These are phyloP conservation scores for Marsdenia floribunda DNA, from an alignment of 257 asterid genomes.

Conservation along the genomic window DNA sequence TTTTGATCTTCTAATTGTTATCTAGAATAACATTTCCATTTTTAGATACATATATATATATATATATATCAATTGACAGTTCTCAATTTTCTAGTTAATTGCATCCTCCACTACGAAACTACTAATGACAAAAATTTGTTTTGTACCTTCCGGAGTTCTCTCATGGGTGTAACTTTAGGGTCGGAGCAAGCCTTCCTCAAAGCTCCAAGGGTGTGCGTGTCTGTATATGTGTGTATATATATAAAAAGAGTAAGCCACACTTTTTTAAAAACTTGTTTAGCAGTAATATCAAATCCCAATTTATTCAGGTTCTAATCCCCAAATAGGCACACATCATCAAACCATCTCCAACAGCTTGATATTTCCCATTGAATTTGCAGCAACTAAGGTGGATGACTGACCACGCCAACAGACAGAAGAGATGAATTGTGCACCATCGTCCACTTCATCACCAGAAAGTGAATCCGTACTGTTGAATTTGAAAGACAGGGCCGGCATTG, in stretches of 20 bases:
- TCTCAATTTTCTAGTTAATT: constrained; percentile 18
- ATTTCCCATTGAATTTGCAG: constrained; percentile 94
- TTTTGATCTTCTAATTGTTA: constrained; percentile 17
- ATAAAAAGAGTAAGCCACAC: neutral
- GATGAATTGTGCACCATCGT: constrained; percentile 73
- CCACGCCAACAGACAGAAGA: constrained; percentile 97
- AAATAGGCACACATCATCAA: constrained; percentile 17
- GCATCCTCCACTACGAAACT: constrained; percentile 16
- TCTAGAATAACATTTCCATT: constrained; percentile 14
- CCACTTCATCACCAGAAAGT: constrained; percentile 62
- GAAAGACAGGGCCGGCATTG: constrained; percentile 77
- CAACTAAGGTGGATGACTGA: constrained; percentile 78
- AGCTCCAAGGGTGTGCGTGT: neutral
- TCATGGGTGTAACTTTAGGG: neutral
- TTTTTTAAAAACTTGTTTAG: neutral
- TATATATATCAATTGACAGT: constrained; percentile 4
- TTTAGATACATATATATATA: too few species aligned
- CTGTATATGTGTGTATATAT: too few species aligned
- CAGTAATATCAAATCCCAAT: neutral
- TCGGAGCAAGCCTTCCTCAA: neutral
- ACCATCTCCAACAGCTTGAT: constrained; percentile 92
- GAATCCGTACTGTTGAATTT: constrained; percentile 68
- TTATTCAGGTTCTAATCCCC: neutral
- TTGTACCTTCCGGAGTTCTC: neutral
- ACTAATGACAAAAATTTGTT: constrained; percentile 22